Evolutionary conservation across 352 stramenopile species (phyloP).

Genomic region (Phytophthora sansomeana): DNA sequence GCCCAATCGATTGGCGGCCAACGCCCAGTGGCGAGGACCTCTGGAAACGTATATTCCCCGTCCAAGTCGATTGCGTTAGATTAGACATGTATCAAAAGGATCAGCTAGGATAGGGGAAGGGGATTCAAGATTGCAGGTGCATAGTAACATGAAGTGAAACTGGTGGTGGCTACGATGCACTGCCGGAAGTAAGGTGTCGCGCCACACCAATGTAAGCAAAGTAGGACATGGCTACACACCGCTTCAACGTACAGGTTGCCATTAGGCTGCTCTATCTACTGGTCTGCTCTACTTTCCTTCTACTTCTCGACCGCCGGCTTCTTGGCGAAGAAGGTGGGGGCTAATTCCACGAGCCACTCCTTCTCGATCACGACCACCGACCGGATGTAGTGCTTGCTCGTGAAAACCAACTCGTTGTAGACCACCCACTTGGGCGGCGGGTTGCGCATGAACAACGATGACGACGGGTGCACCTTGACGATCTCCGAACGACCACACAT

Average conservation of each 20-base stretch:
- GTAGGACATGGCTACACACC: constrained; percentile 15
- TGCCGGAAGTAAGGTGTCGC: constrained; percentile 9
- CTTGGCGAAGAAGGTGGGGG: constrained; percentile 86
- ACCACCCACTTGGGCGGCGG: constrained; percentile 86
- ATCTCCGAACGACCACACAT: constrained; percentile 85
- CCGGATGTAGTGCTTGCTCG: constrained; percentile 92
- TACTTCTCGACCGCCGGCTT: constrained; percentile 40
- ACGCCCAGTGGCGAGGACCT: constrained; percentile 46
- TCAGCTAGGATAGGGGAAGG: constrained; percentile 25
- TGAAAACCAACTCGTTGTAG: constrained; percentile 93
- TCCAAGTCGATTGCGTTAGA: constrained; percentile 17
- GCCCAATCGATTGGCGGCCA: constrained; percentile 83
- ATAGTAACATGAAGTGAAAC: constrained; percentile 40
- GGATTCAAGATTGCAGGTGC: constrained; percentile 19
- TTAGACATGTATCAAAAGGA: neutral
- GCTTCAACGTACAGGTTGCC: constrained; percentile 14
- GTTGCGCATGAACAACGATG: constrained; percentile 90
- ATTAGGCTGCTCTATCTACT: neutral
- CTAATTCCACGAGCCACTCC: constrained; percentile 88
- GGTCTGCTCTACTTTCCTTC: neutral
- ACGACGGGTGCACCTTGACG: constrained; percentile 91
- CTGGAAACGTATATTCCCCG: constrained; percentile 32
- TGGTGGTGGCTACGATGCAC: constrained; percentile 12
- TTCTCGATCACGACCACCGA: constrained; percentile 90
- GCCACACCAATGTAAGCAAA: neutral